Evolutionary conservation across 495 filamentous ascomycete genomes (phyloP), one percentile per base, ranked within the genome.

Genomic region (Aspergillus bertholletiae): DNA sequence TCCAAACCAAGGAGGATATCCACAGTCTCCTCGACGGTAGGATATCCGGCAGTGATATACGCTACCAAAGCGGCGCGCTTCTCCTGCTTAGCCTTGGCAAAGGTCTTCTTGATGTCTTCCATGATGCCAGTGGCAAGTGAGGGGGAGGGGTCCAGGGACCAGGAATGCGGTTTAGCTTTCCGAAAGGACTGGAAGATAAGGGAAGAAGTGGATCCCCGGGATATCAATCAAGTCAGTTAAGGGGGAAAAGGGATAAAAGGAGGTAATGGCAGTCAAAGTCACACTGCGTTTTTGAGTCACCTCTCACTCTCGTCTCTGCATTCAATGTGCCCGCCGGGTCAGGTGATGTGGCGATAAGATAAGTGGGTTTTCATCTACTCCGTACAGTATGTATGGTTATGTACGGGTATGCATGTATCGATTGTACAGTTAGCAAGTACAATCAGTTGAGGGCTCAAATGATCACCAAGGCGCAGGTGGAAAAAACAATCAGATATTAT

Each of bases 31-130:
- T 87, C 86, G 18, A 84, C 76, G n/a, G 82, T 90, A 5, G 95
- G 94, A 65, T 88, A 99, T 26, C 94, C 94, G 47, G 93, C 94
- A 15, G 94, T 97, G 61, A 96, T 88, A 79, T 99, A 99, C 28
- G 92, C 91, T 50, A 99, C 89, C 46, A 99, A 79, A 45, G 94
- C 93, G 28, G 79, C 72, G 56, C 73, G 79, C 55, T 76, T 72
- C 54, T 81, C 69, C 63, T 84, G 82, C 77, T 90, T 94, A 81
- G 91, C 96, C 79, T 84, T 86, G 60, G 84, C 84, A 67, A 98
- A 98, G 6, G 91, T 88, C 62, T 84, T 73, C 75, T 89, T 95
- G 61, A 98, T 88, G 44, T 69, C 80, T 56, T 97, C 93, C 87
- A 88, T 87, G 51, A 46, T 70, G 59, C 53, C 18, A 56, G 51